Evolutionary conservation across 257 asterid species (phyloP).

Genomic region (Fraxinus americana): DNA sequence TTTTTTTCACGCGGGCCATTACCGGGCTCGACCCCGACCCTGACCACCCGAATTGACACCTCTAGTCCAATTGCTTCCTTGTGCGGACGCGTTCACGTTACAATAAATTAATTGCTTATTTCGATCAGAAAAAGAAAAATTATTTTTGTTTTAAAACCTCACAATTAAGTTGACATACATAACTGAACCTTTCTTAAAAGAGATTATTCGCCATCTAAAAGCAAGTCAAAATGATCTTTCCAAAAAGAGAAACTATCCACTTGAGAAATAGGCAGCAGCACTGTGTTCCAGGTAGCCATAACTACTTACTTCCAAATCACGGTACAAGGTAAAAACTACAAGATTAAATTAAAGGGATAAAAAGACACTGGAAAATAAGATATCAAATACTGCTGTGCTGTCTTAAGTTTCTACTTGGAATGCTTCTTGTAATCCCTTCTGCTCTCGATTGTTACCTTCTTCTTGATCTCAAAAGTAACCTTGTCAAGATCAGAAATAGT

Average conservation of each 20-base stretch:
- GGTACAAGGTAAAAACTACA: not conserved
- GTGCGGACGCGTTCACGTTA: too few species aligned
- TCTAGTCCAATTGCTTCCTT: too few species aligned
- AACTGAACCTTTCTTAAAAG: too few species aligned
- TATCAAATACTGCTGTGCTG: not conserved
- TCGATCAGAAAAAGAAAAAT: too few species aligned
- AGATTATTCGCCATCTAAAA: not conserved
- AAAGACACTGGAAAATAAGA: not conserved
- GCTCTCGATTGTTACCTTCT: slow-evolving; percentile 70
- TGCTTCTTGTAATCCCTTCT: slow-evolving; percentile 41
- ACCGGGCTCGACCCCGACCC: too few species aligned
- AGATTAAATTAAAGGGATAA: too few species aligned
- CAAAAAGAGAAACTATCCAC: not conserved
- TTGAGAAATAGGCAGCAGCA: not conserved
- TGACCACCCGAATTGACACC: too few species aligned
- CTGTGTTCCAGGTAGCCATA: not conserved
- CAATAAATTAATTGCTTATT: too few species aligned
- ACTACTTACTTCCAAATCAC: not conserved
- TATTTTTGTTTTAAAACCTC: too few species aligned
- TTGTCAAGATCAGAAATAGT: slow-evolving; percentile 76
- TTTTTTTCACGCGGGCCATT: too few species aligned
- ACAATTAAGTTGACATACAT: too few species aligned
- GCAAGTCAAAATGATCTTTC: not conserved
- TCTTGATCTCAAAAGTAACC: slow-evolving; percentile 75
- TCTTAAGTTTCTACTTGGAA: slow-evolving; percentile 31